phyloP scores from a whole-genome alignment of 2,329 filamentous ascomycete genomes.

The Scleromitrula shiraiana region DNA sequence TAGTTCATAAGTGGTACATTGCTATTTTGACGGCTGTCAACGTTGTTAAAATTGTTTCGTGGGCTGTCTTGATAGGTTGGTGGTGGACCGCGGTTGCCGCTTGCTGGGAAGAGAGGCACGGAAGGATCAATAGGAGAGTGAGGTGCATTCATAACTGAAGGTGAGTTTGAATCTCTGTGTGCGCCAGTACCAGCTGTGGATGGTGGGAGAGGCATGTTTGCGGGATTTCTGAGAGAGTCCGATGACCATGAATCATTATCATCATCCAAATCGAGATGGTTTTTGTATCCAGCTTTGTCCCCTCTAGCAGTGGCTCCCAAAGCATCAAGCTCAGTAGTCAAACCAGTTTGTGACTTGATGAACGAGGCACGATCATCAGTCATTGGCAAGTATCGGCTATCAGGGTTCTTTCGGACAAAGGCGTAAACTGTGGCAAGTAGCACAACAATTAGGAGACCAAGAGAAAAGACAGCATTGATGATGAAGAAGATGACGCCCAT shows the following conservation, averaged over 20 bases:
- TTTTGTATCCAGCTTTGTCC: conserved; percentile 57
- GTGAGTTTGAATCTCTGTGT: conserved; percentile 4
- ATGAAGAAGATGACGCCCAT: conserved; percentile 88
- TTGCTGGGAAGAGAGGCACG: conserved; percentile 43
- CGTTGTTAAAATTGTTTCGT: conserved; percentile 19
- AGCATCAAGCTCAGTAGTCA: conserved; percentile 85
- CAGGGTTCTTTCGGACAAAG: conserved; percentile 86
- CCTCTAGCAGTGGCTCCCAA: conserved; percentile 82
- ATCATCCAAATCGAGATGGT: conserved; percentile 59
- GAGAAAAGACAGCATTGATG: conserved; percentile 73
- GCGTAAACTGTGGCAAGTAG: conserved; percentile 70
- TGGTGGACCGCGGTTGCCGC: conserved; percentile 25
- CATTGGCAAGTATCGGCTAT: conserved; percentile 94
- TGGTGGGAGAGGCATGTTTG: conserved; percentile 30
- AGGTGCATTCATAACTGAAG: conserved; percentile 30
- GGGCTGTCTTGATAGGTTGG: conserved; percentile 26
- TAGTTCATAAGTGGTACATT: conserved; percentile 18
- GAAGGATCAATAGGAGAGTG: conserved; percentile 43
- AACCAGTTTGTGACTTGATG: conserved; percentile 88
- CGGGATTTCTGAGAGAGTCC: conserved; percentile 41
- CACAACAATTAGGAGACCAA: conserved; percentile 76
- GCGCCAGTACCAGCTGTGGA: conserved; percentile 24
- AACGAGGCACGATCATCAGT: conserved; percentile 92
- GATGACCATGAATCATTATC: conserved; percentile 62
- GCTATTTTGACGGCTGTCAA: too few relatives aligned